Evolutionary conservation across 1,284 basidiomycete genomes (phyloP).

Genomic region (Butyriboletus appendiculatus): DNA sequence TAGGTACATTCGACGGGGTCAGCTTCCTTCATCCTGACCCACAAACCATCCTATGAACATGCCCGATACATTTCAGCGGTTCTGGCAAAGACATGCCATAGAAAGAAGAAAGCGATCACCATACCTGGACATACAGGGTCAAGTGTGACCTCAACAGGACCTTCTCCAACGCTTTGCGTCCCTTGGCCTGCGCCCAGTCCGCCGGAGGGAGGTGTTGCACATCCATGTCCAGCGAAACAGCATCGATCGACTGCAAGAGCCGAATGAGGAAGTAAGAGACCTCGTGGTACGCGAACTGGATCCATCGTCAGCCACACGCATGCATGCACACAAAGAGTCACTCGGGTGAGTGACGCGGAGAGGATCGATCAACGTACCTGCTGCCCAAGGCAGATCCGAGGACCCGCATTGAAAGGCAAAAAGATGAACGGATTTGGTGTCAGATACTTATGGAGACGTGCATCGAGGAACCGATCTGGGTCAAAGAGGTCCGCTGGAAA

Average conservation of each 20-base stretch:
- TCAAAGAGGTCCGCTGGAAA: slow-evolving; percentile 45
- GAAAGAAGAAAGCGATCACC: neutral
- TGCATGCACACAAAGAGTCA: too few species aligned
- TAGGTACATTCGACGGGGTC: slow-evolving; percentile 2
- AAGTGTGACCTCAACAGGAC: slow-evolving; percentile 42
- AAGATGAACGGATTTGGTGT: slow-evolving; percentile 44
- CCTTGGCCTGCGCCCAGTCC: slow-evolving; percentile 26
- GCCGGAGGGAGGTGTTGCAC: slow-evolving; percentile 33
- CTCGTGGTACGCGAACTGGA: slow-evolving; percentile 43
- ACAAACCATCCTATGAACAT: slow-evolving; percentile 22
- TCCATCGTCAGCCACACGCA: neutral
- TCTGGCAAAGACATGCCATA: accelerated
- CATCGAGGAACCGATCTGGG: slow-evolving; percentile 53
- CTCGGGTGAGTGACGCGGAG: too few species aligned
- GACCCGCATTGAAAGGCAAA: slow-evolving; percentile 50
- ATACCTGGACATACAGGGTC: slow-evolving; percentile 48
- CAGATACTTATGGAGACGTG: slow-evolving; percentile 30
- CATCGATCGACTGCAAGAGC: slow-evolving; percentile 40
- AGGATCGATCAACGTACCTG: slow-evolving; percentile 28
- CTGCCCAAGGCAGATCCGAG: slow-evolving; percentile 51
- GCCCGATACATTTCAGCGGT: neutral
- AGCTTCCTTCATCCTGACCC: slow-evolving; percentile 29
- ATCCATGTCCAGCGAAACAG: slow-evolving; percentile 34
- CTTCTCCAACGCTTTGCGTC: slow-evolving; percentile 31
- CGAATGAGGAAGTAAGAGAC: slow-evolving; percentile 41